Evolutionary conservation across 345 rosid species (phyloP).

Genomic region (Salix suchowensis): DNA sequence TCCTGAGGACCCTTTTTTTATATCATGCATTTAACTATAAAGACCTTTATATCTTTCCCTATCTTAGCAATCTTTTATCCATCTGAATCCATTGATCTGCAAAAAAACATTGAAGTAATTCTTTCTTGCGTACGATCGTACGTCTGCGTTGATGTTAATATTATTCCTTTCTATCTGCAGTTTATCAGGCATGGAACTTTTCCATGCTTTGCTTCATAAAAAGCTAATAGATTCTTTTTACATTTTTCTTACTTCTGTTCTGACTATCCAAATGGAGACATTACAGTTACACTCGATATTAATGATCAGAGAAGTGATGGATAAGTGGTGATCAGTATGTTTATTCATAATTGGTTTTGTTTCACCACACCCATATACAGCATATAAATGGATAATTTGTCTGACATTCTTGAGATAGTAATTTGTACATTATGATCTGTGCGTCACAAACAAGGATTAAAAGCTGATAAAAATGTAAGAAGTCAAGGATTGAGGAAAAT

Average conservation of each 20-base stretch:
- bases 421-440: no score
- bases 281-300: slow-evolving; percentile 48
- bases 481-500: background rate
- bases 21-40: slow-evolving; percentile 4
- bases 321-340: slow-evolving; percentile 44
- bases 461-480: background rate
- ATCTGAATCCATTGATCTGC: background rate
- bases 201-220: background rate
- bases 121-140: background rate
- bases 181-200: slow-evolving; percentile 34
- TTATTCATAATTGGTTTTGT: background rate
- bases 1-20: background rate
- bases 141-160: slow-evolving; percentile 7
- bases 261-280: slow-evolving; percentile 44
- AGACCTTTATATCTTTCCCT: background rate
- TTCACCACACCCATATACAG: background rate
- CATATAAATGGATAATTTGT: background rate
- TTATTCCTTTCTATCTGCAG: slow-evolving; percentile 19
- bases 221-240: background rate
- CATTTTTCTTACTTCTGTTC: background rate
- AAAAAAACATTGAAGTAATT: slow-evolving; percentile 14
- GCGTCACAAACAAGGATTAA: background rate
- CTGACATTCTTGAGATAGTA: background rate
- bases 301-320: slow-evolving; percentile 37
- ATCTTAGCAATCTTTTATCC: background rate